A percentile compares a stretch with the other conserved stretches of the same genome.
Evolutionary conservation across 495 filamentous ascomycete species (phyloP).

Genomic region (Hyaloscypha variabilis): DNA sequence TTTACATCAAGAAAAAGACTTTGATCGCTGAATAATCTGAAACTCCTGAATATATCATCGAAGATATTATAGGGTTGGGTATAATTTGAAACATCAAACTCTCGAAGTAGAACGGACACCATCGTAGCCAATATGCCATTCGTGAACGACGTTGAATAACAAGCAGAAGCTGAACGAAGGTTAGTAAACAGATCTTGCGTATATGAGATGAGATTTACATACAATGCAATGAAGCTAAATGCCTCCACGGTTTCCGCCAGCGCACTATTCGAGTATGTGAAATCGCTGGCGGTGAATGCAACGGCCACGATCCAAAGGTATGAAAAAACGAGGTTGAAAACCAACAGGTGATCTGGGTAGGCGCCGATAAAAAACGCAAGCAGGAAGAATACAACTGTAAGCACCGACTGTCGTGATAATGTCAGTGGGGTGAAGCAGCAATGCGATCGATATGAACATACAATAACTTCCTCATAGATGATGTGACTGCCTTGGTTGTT

Average conservation of each 20-base stretch:
- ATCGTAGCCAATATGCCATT: background rate
- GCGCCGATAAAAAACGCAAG: background rate
- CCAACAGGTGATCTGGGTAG: background rate
- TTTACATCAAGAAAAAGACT: background rate
- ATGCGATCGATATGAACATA: background rate
- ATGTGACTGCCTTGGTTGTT: background rate
- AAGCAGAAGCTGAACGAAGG: background rate
- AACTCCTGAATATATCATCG: background rate
- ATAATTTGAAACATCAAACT: background rate
- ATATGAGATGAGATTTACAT: background rate
- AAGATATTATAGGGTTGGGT: background rate
- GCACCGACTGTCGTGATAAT: background rate
- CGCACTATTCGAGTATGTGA: background rate
- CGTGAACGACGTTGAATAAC: background rate
- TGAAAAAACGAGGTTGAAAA: background rate
- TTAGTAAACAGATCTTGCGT: background rate
- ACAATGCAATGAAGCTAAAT: background rate
- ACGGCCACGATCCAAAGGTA: background rate
- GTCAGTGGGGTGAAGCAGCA: background rate
- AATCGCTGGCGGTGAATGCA: background rate
- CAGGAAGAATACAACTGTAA: background rate
- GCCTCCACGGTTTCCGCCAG: background rate
- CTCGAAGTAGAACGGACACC: background rate
- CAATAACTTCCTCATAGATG: constrained; percentile 1
- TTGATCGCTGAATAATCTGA: background rate